These are phyloP conservation scores for Monosporascus ibericus DNA, from an alignment of 2,329 filamentous ascomycete genomes.

Conservation along the genomic window DNA sequence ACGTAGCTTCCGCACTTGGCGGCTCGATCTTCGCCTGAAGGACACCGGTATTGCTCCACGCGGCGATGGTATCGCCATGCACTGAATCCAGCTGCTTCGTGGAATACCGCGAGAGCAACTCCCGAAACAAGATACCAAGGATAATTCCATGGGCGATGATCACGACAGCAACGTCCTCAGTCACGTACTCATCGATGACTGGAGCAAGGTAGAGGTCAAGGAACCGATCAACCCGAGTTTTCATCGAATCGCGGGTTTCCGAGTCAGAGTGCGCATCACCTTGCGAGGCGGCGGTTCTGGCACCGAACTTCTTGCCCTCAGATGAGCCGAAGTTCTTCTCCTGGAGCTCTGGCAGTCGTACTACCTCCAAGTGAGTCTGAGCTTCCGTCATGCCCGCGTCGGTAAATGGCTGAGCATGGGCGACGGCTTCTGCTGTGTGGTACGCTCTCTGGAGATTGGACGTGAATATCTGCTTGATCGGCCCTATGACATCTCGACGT, in stretches of 20 bases:
- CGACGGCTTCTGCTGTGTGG: slow-evolving; percentile 63
- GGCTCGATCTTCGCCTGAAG: slow-evolving; percentile 18
- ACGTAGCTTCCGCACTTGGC: not conserved
- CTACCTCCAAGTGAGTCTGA: slow-evolving; percentile 23
- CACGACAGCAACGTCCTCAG: slow-evolving; percentile 41
- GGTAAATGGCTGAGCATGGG: slow-evolving; percentile 41
- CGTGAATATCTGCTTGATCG: slow-evolving; percentile 62
- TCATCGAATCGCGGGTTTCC: slow-evolving; percentile 66
- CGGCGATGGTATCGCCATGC: slow-evolving; percentile 23
- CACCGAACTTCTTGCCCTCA: slow-evolving; percentile 57
- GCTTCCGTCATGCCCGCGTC: not conserved
- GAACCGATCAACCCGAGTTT: slow-evolving; percentile 57
- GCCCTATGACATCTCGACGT: slow-evolving; percentile 17
- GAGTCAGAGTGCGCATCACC: slow-evolving; percentile 26
- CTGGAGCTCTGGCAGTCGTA: slow-evolving; percentile 46
- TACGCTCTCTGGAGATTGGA: slow-evolving; percentile 72
- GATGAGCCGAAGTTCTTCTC: slow-evolving; percentile 71
- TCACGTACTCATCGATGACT: slow-evolving; percentile 33
- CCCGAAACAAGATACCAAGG: slow-evolving; percentile 61
- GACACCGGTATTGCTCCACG: slow-evolving; percentile 47
- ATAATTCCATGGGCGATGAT: slow-evolving; percentile 83
- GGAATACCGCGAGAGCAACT: slow-evolving; percentile 51
- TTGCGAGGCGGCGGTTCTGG: slow-evolving; percentile 33
- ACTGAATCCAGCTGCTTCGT: not conserved
- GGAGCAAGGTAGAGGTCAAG: slow-evolving; percentile 58